Percentiles rank a stretch among this genome's conserved stretches.
These are phyloP conservation scores for Stemphylium lycopersici DNA, from an alignment of 2,329 filamentous ascomycete genomes.

Conservation along the genomic window DNA sequence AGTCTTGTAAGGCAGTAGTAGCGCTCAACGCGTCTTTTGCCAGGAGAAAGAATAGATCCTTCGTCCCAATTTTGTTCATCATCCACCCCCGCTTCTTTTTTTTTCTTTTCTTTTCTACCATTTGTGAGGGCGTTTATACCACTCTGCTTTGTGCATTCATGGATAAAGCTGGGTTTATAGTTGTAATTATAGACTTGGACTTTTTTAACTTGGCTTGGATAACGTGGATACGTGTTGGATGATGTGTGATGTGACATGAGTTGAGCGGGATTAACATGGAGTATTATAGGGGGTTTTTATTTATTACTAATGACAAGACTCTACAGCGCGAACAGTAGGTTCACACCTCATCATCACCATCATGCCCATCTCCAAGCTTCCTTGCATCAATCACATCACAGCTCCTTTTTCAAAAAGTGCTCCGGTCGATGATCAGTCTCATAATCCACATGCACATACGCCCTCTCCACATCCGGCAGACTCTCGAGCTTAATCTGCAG, in stretches of 20 bases:
- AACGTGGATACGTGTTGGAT: background rate
- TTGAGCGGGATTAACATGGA: too few relatives aligned
- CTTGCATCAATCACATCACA: slow-evolving; percentile 52
- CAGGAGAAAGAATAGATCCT: slow-evolving; percentile 35
- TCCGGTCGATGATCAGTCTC: slow-evolving; percentile 96
- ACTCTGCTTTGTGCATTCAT: slow-evolving; percentile 9
- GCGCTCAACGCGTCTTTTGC: slow-evolving; percentile 18
- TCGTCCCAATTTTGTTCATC: slow-evolving; percentile 17
- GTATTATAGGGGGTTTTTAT: too few relatives aligned
- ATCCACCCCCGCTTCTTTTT: background rate
- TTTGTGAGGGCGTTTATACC: slow-evolving; percentile 8
- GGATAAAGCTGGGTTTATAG: slow-evolving; percentile 23
- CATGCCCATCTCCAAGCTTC: background rate
- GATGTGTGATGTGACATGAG: background rate
- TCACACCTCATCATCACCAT: background rate
- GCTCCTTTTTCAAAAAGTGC: slow-evolving; percentile 71
- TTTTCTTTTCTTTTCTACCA: background rate
- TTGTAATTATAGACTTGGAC: slow-evolving; percentile 22
- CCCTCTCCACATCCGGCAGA: slow-evolving; percentile 87
- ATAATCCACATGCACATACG: slow-evolving; percentile 97
- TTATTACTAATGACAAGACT: too few relatives aligned
- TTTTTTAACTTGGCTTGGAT: background rate
- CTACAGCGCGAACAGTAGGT: background rate
- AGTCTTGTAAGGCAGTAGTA: slow-evolving; percentile 37
- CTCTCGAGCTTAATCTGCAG: slow-evolving; percentile 94